Base-by-base conservation (phyloP, 163 green algal species). In the Prototheca wickerhamii region DNA sequence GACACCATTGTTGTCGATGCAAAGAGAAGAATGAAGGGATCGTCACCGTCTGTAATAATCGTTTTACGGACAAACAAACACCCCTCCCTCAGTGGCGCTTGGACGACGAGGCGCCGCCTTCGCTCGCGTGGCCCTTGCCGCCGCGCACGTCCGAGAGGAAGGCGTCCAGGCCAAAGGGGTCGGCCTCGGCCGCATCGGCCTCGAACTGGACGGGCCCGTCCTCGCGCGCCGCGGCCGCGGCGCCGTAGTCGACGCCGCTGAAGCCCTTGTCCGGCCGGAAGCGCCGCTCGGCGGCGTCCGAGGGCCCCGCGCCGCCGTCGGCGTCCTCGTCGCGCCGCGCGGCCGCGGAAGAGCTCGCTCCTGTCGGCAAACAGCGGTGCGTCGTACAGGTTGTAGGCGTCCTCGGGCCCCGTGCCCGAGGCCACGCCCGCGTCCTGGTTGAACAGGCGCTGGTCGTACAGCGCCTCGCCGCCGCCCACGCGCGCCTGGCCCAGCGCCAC, bases 391-490 rank as follows among this genome's bases (percentile, higher is more conserved):
- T 89, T 91, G 82, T 98, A 98, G 32, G 64, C 60, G 72, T 98
- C 92, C 32, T 98, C 90, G 0, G 75, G 68, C 0, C 71, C 86
- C 65, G 96, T 88, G n/a, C 92, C 92, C 4, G 70, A 79, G 35
- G 68, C 80, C 74, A 96, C 85, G 35, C 73, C 74, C 4, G 66
- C 58, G 40, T 76, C 69, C 65, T 70, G 71, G 66, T 76, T 89
- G 84, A 98, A 98, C 61, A 98, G 81, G 5, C 92, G 85, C 73
- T 92, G 84, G 83, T 98, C 92, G 76, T 97, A 98, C 85, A 92
- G 85, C 21, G 90, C 85, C 76, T 96, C 90, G 31, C 87, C 87
- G 34, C 74, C 78, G 23, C 72, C 71, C 30, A 87, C 53, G 23
- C 26, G 21, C 15, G 46, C 46, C 46, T 54, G 25, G 25, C 88